phyloP scores from a whole-genome alignment of 2,329 filamentous ascomycete genomes.

The Fusarium equiseti region DNA sequence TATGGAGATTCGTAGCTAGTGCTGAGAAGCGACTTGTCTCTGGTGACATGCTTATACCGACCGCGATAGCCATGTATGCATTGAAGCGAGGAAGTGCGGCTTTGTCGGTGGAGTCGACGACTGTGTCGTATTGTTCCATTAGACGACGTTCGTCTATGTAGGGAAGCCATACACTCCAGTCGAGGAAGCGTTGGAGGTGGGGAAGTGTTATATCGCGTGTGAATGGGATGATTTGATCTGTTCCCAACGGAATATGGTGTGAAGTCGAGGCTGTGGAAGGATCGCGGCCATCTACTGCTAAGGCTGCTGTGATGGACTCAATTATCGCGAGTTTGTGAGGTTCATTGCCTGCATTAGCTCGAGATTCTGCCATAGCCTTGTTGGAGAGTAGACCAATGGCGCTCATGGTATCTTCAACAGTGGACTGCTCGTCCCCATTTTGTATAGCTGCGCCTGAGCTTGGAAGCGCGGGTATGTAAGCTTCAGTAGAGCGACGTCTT shows the following conservation, averaged over 20 bases:
- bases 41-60: constrained; percentile 24
- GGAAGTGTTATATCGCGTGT: neutral
- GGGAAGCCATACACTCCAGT: constrained; percentile 18
- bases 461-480: fast-evolving
- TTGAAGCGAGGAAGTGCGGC: constrained; percentile 10
- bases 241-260: neutral
- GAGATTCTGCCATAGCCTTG: constrained; percentile 27
- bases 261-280: constrained; percentile 15
- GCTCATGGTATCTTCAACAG: constrained; percentile 31
- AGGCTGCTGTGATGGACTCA: constrained; percentile 14
- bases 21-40: neutral
- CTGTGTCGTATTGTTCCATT: constrained; percentile 9
- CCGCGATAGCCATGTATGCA: constrained; percentile 3
- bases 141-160: constrained; percentile 4
- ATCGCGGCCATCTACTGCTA: constrained; percentile 20
- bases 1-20: neutral
- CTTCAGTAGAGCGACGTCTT: neutral
- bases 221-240: neutral
- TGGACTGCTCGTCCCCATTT: constrained; percentile 17
- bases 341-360: neutral
- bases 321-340: constrained; percentile 23
- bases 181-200: neutral
- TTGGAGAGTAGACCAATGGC: constrained; percentile 29
- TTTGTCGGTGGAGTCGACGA: neutral
- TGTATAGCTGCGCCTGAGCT: fast-evolving